A percentile compares a stretch with the other conserved stretches of the same genome.
Evolutionary conservation across 2,329 filamentous ascomycete genomes (phyloP).

Genomic region (Pestalotiopsis fici): DNA sequence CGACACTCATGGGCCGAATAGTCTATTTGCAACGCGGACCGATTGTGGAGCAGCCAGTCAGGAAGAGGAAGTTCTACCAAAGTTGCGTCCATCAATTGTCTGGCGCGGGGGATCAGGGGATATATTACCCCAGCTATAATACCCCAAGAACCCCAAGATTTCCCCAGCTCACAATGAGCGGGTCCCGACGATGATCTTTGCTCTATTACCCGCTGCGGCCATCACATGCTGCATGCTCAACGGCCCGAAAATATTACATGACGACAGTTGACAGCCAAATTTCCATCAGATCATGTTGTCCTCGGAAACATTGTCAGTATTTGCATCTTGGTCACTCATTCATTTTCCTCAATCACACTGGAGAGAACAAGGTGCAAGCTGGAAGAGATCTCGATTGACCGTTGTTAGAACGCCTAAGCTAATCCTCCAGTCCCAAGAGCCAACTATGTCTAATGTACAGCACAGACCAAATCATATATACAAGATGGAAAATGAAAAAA

Average conservation of each 20-base stretch:
- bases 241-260: background rate
- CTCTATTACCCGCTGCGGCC: background rate
- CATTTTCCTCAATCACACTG: background rate
- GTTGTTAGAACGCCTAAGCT: background rate
- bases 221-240: background rate
- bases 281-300: no score
- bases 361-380: background rate
- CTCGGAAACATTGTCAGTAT: no score
- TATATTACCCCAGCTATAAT: background rate
- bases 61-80: background rate
- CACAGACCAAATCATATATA: background rate
- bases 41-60: background rate
- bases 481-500: background rate
- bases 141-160: background rate
- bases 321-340: background rate
- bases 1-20: background rate
- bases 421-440: background rate
- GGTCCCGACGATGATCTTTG: background rate
- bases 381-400: background rate
- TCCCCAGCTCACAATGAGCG: background rate
- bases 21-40: background rate
- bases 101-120: background rate
- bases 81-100: background rate
- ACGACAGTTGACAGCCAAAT: background rate
- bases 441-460: background rate